Base-by-base conservation (phyloP, 1,139 yeast genomes). In the Hyphopichia buzzinii region DNA sequence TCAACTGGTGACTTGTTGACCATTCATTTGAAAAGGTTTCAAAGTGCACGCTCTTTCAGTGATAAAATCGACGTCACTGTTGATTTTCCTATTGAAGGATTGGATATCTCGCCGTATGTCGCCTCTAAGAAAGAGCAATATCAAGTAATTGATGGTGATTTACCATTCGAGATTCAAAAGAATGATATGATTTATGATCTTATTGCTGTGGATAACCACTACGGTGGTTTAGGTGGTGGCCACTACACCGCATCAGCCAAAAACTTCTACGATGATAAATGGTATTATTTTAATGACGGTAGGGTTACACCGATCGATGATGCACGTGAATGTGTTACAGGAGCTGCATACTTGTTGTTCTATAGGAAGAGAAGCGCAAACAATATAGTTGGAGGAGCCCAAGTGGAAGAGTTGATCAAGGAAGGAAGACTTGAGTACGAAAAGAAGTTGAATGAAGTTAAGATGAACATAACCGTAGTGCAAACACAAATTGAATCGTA, bases 201-300 rank as follows among this genome's bases (percentile, higher is more conserved):
- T 48, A 74, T 87, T 51, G 97, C 95, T 0, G 97, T 92, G 17
- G 97, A 90, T 56, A 90, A 90, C 57, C 98, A 92, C 56, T 90
- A 74, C 55, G 98, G 98, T 38, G 97, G 97, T 0, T 69, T 92
- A 23, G 97, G 97, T 1, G 98, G 98, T 6, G 98, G 98, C 3
- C 98, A 92, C 62, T 92, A 92, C 57, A 92, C 98, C 1, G 88
- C 97, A 0, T 83, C 80, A 49, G 97, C 78, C 1, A 84, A 83
- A 57, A 90, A 90, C 53, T 83, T 81, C 58, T 69, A 79, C 34
- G 95, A 87, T 50, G 64, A 67, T 22, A 71, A 80, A 45, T 92
- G 98, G 97, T 89, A 89, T 56, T 85, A 88, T 54, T 92, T 74
- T 59, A 92, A 92, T 55, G 98, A 92, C 57, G 81, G 96, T 7